A percentile compares a stretch with the other conserved stretches of the same genome.
Evolutionary conservation across 805 yeast species (phyloP).

Genomic region (Saccharomyces kudriavzevii): DNA sequence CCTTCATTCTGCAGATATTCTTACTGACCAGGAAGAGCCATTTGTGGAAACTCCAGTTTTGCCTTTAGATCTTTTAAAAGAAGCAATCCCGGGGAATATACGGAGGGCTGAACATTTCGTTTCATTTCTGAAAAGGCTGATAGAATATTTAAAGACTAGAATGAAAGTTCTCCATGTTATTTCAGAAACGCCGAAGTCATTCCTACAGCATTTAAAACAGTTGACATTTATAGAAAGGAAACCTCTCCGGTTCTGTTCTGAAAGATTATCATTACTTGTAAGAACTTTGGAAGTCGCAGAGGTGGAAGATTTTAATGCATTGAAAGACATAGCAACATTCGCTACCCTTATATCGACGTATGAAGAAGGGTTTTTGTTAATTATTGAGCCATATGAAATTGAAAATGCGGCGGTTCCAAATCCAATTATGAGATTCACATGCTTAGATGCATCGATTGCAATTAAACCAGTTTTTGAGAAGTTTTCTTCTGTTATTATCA

Average conservation of each 20-base stretch:
- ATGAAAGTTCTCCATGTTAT: slow-evolving; percentile 97
- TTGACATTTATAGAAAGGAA: slow-evolving; percentile 86
- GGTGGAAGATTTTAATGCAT: slow-evolving; percentile 84
- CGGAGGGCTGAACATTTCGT: slow-evolving; percentile 95
- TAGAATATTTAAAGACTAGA: slow-evolving; percentile 90
- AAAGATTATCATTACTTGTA: slow-evolving; percentile 78
- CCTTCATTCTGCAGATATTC: slow-evolving; percentile 68
- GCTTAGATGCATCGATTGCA: slow-evolving; percentile 96
- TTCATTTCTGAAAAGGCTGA: slow-evolving; percentile 83
- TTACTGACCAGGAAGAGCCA: slow-evolving; percentile 40
- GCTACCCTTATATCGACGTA: slow-evolving; percentile 94
- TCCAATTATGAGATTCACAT: slow-evolving; percentile 86
- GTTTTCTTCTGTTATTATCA: slow-evolving; percentile 84
- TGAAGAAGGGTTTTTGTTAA: slow-evolving; percentile 84
- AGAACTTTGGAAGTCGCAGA: slow-evolving; percentile 81
- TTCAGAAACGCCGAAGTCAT: slow-evolving; percentile 94
- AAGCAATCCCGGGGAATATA: slow-evolving; percentile 95
- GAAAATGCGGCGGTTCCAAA: slow-evolving; percentile 95
- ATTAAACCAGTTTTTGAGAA: slow-evolving; percentile 94
- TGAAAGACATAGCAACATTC: slow-evolving; percentile 93
- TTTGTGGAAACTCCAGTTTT: slow-evolving; percentile 84
- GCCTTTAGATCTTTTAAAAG: slow-evolving; percentile 76
- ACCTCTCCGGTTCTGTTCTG: slow-evolving; percentile 87
- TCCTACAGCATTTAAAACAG: slow-evolving; percentile 86
- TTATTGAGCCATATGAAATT: slow-evolving; percentile 91